Evolutionary conservation across 2,329 filamentous ascomycete genomes (phyloP).

Genomic region (Phoma sp.): DNA sequence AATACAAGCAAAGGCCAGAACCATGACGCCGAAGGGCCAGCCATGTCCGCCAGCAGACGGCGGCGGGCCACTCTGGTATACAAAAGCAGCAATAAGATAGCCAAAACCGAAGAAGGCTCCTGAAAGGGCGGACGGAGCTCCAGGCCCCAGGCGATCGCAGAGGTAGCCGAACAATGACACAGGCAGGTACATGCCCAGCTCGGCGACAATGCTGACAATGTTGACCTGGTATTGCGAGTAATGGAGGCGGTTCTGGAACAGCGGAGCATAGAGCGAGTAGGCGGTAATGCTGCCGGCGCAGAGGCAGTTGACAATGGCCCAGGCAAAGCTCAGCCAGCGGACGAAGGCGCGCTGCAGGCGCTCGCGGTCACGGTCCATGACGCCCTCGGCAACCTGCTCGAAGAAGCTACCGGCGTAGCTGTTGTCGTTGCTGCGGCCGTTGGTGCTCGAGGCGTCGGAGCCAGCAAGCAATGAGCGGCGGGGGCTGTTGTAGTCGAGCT

Average conservation of each 20-base stretch:
- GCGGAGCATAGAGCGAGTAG: conserved; percentile 90
- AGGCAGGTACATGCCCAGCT: conserved; percentile 88
- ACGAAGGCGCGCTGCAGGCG: conserved; percentile 60
- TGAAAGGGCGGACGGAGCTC: conserved; percentile 74
- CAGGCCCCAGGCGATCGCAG: conserved; percentile 86
- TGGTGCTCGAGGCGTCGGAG: conserved; percentile 36
- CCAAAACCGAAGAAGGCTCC: conserved; percentile 77
- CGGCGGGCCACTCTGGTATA: conserved; percentile 69
- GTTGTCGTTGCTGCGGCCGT: conserved; percentile 48
- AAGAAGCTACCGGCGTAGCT: conserved; percentile 62
- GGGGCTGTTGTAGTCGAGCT: conserved; percentile 55
- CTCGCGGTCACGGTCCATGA: conserved; percentile 62
- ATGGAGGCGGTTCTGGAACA: conserved; percentile 83
- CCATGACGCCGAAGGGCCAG: conserved; percentile 82
- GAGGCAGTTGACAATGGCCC: conserved; percentile 68
- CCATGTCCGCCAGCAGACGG: conserved; percentile 58
- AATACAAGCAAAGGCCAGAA: conserved; percentile 81
- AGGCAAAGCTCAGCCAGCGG: conserved; percentile 63
- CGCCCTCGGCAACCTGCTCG: conserved; percentile 65
- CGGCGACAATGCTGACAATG: conserved; percentile 82
- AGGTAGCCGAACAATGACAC: conserved; percentile 88
- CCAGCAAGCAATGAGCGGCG: conserved; percentile 51
- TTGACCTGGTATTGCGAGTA: conserved; percentile 96
- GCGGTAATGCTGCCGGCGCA: conserved; percentile 91
- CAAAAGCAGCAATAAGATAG: conserved; percentile 80